These are phyloP conservation scores for Trichoderma virens DNA, from an alignment of 495 filamentous ascomycete genomes.

Conservation along the genomic window DNA sequence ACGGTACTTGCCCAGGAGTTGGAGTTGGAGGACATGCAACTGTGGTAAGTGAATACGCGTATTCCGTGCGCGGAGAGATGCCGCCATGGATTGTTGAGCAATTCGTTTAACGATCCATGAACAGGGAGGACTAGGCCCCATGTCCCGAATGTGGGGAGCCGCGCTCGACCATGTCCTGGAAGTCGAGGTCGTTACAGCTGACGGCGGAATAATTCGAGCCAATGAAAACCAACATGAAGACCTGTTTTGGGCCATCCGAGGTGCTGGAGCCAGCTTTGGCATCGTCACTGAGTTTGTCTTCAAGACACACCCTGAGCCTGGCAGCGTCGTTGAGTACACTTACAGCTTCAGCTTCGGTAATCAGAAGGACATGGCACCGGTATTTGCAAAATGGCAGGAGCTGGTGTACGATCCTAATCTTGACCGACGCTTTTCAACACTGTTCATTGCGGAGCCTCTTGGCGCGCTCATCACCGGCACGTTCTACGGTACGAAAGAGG, in stretches of 20 bases:
- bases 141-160: slow-evolving; percentile 49
- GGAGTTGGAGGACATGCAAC: slow-evolving; percentile 69
- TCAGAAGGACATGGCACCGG: slow-evolving; percentile 31
- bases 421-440: slow-evolving; percentile 44
- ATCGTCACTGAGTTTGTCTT: slow-evolving; percentile 58
- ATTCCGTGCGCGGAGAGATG: too few species aligned
- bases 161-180: slow-evolving; percentile 46
- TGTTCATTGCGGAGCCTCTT: slow-evolving; percentile 43
- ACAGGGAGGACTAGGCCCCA: slow-evolving; percentile 45
- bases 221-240: slow-evolving; percentile 44
- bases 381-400: slow-evolving; percentile 35
- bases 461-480: slow-evolving; percentile 43
- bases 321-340: slow-evolving; percentile 42
- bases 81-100: too few species aligned
- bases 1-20: slow-evolving; percentile 55
- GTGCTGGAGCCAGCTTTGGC: slow-evolving; percentile 55
- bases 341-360: slow-evolving; percentile 38
- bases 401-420: slow-evolving; percentile 43
- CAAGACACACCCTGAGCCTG: slow-evolving; percentile 50
- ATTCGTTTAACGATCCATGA: slow-evolving; percentile 4
- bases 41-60: slow-evolving; percentile 33
- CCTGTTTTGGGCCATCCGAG: slow-evolving; percentile 53
- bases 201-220: slow-evolving; percentile 48
- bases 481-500: slow-evolving; percentile 46
- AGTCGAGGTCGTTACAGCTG: slow-evolving; percentile 53